Conservation (phyloP, 805 yeast species). For the Alloascoidea hylecoeti region DNA sequence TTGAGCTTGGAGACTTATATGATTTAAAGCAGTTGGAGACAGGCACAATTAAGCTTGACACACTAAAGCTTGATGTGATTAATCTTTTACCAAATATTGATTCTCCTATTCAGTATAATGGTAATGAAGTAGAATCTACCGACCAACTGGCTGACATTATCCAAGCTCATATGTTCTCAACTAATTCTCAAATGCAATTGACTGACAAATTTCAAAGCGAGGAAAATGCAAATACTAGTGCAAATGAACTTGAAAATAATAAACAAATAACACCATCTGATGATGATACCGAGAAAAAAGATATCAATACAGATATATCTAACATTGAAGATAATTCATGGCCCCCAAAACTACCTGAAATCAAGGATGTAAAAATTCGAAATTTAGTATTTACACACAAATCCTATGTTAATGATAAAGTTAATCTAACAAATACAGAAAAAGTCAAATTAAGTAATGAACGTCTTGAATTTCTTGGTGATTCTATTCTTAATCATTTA, state of each 20-base stretch:
- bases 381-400: constrained; percentile 73
- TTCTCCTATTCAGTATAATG: no score
- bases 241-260: constrained; percentile 7
- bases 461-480: constrained; percentile 83
- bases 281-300: constrained; percentile 8
- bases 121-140: no score
- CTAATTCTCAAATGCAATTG: constrained; percentile 6
- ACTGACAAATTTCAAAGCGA: constrained; percentile 3
- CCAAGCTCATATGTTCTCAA: constrained; percentile 5
- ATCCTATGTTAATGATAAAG: constrained; percentile 48
- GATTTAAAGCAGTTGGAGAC: no score
- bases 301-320: constrained; percentile 4
- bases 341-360: constrained; percentile 63
- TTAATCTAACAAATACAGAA: constrained; percentile 42
- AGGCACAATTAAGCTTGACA: no score
- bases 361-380: constrained; percentile 40
- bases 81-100: no score
- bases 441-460: constrained; percentile 61
- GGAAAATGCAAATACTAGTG: constrained; percentile 3
- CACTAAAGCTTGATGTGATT: no score
- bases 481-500: constrained; percentile 64
- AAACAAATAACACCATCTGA: constrained; percentile 10
- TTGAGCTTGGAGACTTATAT: no score
- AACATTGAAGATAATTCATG: constrained; percentile 15
- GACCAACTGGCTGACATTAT: no score